Conservation (phyloP, 768 basidiomycete species). For the Coprinellus micaceus region DNA sequence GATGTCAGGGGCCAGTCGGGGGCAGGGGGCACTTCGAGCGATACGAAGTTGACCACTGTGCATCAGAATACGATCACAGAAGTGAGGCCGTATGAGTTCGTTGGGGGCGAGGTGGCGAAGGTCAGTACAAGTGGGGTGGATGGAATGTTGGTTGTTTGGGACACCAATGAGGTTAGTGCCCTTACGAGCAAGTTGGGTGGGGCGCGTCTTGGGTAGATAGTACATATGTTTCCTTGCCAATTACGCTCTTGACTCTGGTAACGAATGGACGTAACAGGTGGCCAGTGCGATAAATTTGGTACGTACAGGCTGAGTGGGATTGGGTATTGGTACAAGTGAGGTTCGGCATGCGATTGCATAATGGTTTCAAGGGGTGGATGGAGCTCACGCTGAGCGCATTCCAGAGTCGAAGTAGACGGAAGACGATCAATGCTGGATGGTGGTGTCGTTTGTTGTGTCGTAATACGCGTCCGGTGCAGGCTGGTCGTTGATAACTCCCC, state of each 20-base stretch:
- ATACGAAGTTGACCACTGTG: conserved; percentile 81
- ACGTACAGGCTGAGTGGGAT: not conserved
- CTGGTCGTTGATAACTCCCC: conserved; percentile 88
- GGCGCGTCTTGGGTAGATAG: conserved; percentile 37
- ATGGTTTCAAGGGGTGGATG: not conserved
- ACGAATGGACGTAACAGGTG: no score
- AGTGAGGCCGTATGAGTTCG: conserved; percentile 69
- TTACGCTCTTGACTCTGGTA: no score
- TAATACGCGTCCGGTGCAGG: conserved; percentile 32
- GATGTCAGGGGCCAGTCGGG: conserved; percentile 67
- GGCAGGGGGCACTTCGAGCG: conserved; percentile 30
- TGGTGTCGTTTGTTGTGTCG: conserved; percentile 23
- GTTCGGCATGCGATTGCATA: not conserved
- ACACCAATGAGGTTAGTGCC: conserved; percentile 55
- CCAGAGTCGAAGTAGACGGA: not conserved
- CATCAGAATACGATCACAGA: conserved; percentile 99
- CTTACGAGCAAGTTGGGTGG: conserved; percentile 50
- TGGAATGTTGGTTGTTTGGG: conserved; percentile 91
- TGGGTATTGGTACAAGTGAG: not conserved
- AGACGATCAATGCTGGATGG: conserved; percentile 19
- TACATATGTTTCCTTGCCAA: no score
- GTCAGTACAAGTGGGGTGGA: conserved; percentile 94
- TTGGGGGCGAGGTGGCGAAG: conserved; percentile 55
- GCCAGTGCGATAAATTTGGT: no score
- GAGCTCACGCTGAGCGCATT: conserved; percentile 4